phyloP scores from a whole-genome alignment of 164 flowering plant genomes.

The Tinospora cordifolia region DNA sequence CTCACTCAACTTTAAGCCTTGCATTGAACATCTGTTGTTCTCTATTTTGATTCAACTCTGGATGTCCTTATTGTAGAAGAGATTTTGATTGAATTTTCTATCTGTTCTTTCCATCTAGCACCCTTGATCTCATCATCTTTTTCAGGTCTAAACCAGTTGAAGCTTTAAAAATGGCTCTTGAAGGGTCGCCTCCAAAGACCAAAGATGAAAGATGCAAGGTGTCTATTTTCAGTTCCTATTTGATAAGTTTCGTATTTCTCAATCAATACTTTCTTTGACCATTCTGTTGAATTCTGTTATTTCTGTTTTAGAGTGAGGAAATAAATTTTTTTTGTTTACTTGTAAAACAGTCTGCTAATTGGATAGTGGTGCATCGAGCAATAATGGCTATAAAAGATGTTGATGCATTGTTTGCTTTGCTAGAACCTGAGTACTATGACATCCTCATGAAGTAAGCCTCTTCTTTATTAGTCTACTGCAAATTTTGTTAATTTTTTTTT shows the following conservation, averaged over 20 bases:
- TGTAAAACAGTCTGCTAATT: conserved; percentile 69
- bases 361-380: conserved; percentile 94
- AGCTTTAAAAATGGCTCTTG: conserved; percentile 90
- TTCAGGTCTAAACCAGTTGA: conserved; percentile 71
- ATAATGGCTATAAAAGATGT: conserved; percentile 89
- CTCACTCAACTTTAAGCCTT: not conserved
- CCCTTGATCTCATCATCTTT: not conserved
- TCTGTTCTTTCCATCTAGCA: not conserved
- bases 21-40: not conserved
- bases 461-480: not conserved
- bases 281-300: conserved; percentile 1
- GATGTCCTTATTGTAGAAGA: not conserved
- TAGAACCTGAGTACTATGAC: conserved; percentile 92
- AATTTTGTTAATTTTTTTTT: not conserved
- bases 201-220: conserved; percentile 94
- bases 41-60: not conserved
- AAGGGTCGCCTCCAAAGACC: conserved; percentile 80
- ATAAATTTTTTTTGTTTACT: conserved; percentile 7
- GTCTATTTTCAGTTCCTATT: not conserved
- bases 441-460: conserved; percentile 86
- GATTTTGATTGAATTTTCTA: not conserved
- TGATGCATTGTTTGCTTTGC: conserved; percentile 65
- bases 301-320: not conserved
- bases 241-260: not conserved
- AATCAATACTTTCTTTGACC: not conserved